Evolutionary conservation across 1,284 basidiomycete species (phyloP), one percentile per base, ranked within the genome.

Genomic region (Microbotryum saponariae): DNA sequence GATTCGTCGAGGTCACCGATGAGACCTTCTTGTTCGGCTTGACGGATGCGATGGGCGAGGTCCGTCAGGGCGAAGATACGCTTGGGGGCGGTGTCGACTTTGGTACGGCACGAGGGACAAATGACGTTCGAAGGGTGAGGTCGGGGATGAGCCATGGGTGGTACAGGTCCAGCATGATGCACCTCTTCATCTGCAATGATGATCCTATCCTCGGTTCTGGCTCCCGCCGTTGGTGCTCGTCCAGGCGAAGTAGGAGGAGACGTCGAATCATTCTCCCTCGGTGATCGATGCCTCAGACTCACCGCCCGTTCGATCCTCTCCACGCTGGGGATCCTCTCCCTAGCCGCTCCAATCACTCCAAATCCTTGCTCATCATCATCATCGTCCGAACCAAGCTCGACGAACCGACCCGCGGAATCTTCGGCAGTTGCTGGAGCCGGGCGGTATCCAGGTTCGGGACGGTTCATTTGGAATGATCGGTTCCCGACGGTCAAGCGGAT

Each of bases 21-120:
- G 25, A 53, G 31, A 20, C 51, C 51, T 18, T 27, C 27, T 53
- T 53, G 25, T 53, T 53, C 51, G 31, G 51, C 51, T 53, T 53
- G 25, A 12, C 33, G 23, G 25, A 53, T n/a, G 20, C n/a, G n/a
- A 10, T 25, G 25, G 20, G 5, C 29, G 21, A 53, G 21, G 16
- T 53, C 51, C 14, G 51, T 53, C 31, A 53, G 31, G 12, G 3
- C 21, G 31, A 53, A 53, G 14, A 53, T 33, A 12, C 33, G 25
- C 25, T 29, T 53, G 20, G 51, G 51, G 12, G 51, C 51, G 31
- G 51, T 33, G 8, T 53, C 31, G 27, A n/a, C 25, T 53, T 25
- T 27, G 31, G 20, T 33, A 3, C 51, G 51, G 33, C 51, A 53
- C 18, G 25, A 33, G 33, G 51, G 51, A 23, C 51, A 53, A 2